Evolutionary conservation across 345 rosid species (phyloP).

Genomic region (Gossypium australe): DNA sequence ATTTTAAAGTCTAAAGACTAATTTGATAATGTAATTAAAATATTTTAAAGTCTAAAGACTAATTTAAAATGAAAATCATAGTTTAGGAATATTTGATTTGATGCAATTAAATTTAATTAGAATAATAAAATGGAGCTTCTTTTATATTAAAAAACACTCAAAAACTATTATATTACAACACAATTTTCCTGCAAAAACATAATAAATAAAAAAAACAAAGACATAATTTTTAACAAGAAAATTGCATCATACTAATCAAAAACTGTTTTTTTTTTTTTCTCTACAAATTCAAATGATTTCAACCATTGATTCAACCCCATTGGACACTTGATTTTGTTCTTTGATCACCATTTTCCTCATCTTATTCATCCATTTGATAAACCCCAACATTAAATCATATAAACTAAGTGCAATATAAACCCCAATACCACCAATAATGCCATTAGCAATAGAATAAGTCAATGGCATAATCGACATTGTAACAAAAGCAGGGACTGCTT

Average conservation of each 20-base stretch:
- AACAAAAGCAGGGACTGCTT: conserved; percentile 74
- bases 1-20: too few species aligned
- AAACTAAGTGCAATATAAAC: conserved; percentile 52
- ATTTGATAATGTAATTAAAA: too few species aligned
- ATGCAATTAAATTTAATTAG: too few species aligned
- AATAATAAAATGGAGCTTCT: background rate
- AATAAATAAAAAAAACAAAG: background rate
- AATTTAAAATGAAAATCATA: too few species aligned
- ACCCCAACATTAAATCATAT: conserved; percentile 34
- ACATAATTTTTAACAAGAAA: background rate
- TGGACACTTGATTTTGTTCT: conserved; percentile 69
- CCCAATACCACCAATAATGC: conserved; percentile 80
- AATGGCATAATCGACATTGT: conserved; percentile 85
- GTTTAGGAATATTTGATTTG: too few species aligned
- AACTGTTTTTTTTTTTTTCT: background rate
- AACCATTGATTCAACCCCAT: conserved; percentile 19
- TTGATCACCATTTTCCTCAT: conserved; percentile 43
- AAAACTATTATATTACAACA: background rate
- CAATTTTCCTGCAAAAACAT: conserved; percentile 2
- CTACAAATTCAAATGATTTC: conserved; percentile 29
- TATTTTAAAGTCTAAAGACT: too few species aligned
- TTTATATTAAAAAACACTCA: background rate
- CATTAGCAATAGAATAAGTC: conserved; percentile 79
- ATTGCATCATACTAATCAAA: background rate
- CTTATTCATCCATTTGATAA: conserved; percentile 29